Base-by-base conservation (phyloP, 208 protist species). In the Acanthamoeba lenticulata region DNA sequence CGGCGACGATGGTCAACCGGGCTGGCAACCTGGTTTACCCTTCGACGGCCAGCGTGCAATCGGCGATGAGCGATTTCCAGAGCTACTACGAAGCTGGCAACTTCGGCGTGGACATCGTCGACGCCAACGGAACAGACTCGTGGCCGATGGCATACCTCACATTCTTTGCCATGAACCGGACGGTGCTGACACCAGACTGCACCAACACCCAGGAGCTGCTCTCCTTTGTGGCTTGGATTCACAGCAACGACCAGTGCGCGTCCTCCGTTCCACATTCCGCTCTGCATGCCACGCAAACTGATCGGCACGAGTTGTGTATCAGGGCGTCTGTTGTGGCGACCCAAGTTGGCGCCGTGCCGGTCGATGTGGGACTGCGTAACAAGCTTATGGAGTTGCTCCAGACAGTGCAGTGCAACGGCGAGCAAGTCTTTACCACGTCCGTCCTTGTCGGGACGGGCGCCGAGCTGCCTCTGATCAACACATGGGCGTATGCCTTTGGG, bases 71-170 rank as follows among this genome's bases (percentile, higher is more conserved):
- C 19, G 72, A 81, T 38, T 81, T 81, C 38, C 72, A 81, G n/a
- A 9, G 6, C 15, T 32, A 81, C 0, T 81, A 81, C 38, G 72
- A 42, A 24, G 38, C 0, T 1, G 72, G 38, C 38, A 24, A 47
- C n/a, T 81, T 81, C 72, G 45, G 36, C 15, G 38, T 81, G 34
- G 72, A 81, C 72, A 81, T 81, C 21, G 21, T 47, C 38, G 72
- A 81, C 72, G 72, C 72, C 38, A 81, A 81, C 27, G 72, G 72
- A 32, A 81, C 72, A 32, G 38, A 49, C 17, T 81, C 72, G 19
- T 81, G 72, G 72, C 72, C 72, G 36, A 81, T 81, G 72, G 72
- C 72, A 11, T 81, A 81, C 72, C 72, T 81, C 72, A 81, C 72
- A 2, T 81, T 81, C 38, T 81, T 81, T 32, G 72, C 72, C 24